Base-by-base conservation (phyloP, 1,284 basidiomycete genomes). In the Coniophora puteana region DNA sequence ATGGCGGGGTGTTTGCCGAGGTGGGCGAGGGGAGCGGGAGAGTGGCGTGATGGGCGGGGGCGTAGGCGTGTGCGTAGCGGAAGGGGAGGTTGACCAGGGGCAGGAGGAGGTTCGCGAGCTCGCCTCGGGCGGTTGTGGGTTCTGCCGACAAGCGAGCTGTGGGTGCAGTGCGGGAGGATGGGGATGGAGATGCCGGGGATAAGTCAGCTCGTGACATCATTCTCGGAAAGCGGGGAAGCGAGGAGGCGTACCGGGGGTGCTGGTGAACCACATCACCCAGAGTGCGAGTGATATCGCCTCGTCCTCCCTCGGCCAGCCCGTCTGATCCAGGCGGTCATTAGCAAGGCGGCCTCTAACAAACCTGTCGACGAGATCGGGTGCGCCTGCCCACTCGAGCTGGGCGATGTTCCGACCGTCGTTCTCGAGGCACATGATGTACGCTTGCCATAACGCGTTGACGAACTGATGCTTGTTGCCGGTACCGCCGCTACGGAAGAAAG, bases 351-450 rank as follows among this genome's bases (percentile, higher is more conserved):
- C 49, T 27, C 67, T 63, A 25, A 82, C 59, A 46, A 71, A 76
- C 0, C 46, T 27, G 38, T 73, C 66, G n/a, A 76, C 65, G 41
- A 77, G 74, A 8, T 48, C 46, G 27, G 69, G 64, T 5, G 79
- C 61, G 7, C 72, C 69, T 0, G 72, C 79, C 34, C 64, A 65
- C 38, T 74, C 65, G 36, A 90, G 71, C 56, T 84, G 83, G 3
- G 54, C 59, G 20, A 71, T 61, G 56, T 91, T 91, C 60, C 75
- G 77, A 23, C 83, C 86, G 57, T 91, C 82, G 66, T 87, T 83
- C 54, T 90, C 88, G 6, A 79, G 62, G 51, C 86, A 58, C 74
- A 90, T 79, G 38, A 85, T 53, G 48, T 79, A 82, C 1, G 74
- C 67, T 1, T 65, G 66, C 67, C 76, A 78, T 8, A 59, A 58